Base-by-base conservation (phyloP, 1,284 basidiomycete species). In the Flammula alnicola region DNA sequence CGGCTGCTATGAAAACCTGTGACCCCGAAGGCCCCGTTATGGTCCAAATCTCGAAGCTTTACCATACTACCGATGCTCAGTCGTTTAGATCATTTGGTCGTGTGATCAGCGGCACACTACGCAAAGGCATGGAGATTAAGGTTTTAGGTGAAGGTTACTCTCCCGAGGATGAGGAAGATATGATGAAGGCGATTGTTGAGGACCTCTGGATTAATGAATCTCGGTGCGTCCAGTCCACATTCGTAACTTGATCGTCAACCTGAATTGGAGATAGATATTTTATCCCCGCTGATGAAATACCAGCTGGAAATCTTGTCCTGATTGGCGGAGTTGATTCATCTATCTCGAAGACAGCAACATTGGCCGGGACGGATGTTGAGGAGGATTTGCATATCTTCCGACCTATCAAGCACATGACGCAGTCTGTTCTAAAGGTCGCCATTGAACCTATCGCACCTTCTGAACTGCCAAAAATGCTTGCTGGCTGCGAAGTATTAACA, bases 131-230 rank as follows among this genome's bases (percentile, higher is more conserved):
- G 74, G 77, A 86, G 23, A 81, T 99, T 60, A 97, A 96, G 72
- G 95, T 99, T n/a, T 79, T 99, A 8, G 97, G 97, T 49, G 96
- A 98, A 69, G 92, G 93, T 0, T 99, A 95, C 69, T 96, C 95
- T 8, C 89, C 91, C 10, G 95, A 98, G 63, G 97, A 99, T 63
- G 96, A 99, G 71, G 97, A 99, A 71, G 97, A 99, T 66, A 96
- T 98, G 93, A 83, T 88, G 64, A 84, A 86, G 55, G 86, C 84
- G n/a, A 81, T 77, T 3, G 83, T 98, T 5, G 94, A 97, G 59
- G 86, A 88, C 51, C 78, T 98, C 26, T 93, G 93, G 88, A 84
- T 98, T 54, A 84, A 83, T 66, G 91, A 98, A 75, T 85, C 95
- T 16, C 81, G 97, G 86, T 94, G 37, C 31, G 59, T 54, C 73